A percentile compares a stretch with the other conserved stretches of the same genome.
phyloP scores from a whole-genome alignment of 2,329 filamentous ascomycete species.

The Cercospora sojina region DNA sequence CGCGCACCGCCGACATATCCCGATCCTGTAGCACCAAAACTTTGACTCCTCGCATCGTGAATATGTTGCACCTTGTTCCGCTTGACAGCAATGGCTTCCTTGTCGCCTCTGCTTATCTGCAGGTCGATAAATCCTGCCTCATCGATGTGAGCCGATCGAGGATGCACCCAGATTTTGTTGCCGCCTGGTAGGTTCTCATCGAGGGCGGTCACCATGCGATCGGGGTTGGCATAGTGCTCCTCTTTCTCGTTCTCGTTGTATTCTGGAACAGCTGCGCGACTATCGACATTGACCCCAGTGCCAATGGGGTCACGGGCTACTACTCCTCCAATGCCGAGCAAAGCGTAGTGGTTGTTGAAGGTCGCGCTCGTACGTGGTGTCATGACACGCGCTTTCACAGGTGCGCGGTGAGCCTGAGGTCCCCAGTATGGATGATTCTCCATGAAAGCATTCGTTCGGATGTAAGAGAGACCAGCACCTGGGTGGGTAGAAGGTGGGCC shows the following conservation, averaged over 20 bases:
- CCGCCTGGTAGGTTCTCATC: conserved; percentile 51
- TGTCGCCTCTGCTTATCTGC: conserved; percentile 32
- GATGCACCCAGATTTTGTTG: conserved; percentile 53
- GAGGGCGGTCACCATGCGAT: conserved; percentile 41
- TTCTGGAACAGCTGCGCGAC: not conserved
- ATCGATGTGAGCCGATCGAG: conserved; percentile 48
- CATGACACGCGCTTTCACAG: conserved; percentile 59
- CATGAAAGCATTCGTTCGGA: conserved; percentile 55
- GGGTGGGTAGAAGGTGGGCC: conserved; percentile 64
- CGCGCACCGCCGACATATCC: conserved; percentile 8
- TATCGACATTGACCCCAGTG: not conserved
- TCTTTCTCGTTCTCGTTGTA: conserved; percentile 32
- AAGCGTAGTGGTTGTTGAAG: conserved; percentile 37
- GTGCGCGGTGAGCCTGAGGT: conserved; percentile 54
- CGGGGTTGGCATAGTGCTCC: conserved; percentile 42
- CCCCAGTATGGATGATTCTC: conserved; percentile 62
- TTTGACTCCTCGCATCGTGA: conserved; percentile 24
- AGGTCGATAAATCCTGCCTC: conserved; percentile 47
- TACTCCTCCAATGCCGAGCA: conserved; percentile 48
- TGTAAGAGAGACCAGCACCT: conserved; percentile 63
- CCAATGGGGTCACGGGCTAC: conserved; percentile 33
- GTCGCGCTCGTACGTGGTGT: conserved; percentile 44
- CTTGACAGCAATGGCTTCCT: conserved; percentile 38
- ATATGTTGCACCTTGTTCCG: conserved; percentile 30
- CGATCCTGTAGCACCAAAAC: conserved; percentile 5